Base-by-base conservation (phyloP, 805 yeast genomes). In the Suhomyces faveliae region DNA sequence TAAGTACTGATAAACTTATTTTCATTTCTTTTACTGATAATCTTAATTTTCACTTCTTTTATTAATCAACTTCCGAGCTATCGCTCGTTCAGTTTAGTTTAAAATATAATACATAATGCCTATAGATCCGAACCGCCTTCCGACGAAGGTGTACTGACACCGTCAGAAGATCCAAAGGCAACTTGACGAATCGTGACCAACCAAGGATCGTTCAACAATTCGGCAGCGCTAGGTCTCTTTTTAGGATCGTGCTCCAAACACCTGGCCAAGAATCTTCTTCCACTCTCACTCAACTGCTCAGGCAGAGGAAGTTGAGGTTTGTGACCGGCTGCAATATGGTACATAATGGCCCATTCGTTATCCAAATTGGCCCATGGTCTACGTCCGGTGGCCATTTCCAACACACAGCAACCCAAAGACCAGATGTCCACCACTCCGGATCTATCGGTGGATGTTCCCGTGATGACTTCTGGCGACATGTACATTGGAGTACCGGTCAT, bases 311-410 rank as follows among this genome's bases (percentile, higher is more conserved):
- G 73, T 57, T 81, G 89, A 0, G 99, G 99, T 49, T 81, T 76
- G 62, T 89, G 94, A 1, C 97, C 96, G 2, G 96, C 95, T 0
- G 97, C 98, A 60, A 94, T 94, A 64, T 89, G 97, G 61, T 91
- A 94, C 98, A 94, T 92, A 44, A 94, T 88, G 1, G 98, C 97
- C 95, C 95, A 94, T 62, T 92, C 98, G 61, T 94, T 94, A 60
- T 94, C 99, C 51, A 90, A 73, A 64, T 89, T 87, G 12, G 95
- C 87, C 99, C 99, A 94, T 5, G 99, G 99, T 50, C 96, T 76
- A 54, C 90, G 76, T 11, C 99, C 99, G 0, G 98, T 91, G 1
- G 92, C 89, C 98, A 94, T 94, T 64, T 94, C 98, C 40, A 92
- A 66, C 2, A 94, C 87, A 66, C 96, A 92, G 66, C 99, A 94